These are phyloP conservation scores for Aegilops longissima DNA, from an alignment of 176 grass and related monocot genomes.

Conservation along the genomic window DNA sequence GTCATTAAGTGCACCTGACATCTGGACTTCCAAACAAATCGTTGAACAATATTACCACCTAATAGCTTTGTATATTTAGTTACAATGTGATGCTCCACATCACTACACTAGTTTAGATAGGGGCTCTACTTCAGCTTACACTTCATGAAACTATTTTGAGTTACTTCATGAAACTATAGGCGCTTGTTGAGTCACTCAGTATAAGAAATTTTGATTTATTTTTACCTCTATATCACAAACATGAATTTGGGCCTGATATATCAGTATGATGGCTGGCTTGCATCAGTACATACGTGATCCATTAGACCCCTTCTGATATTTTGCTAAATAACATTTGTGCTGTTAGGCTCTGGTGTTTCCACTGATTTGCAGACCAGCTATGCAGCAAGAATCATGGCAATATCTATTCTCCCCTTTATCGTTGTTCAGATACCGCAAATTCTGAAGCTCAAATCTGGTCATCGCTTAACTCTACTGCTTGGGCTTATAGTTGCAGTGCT, in stretches of 20 bases:
- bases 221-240: background rate
- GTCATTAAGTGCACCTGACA: background rate
- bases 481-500: conserved; percentile 56
- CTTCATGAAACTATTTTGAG: background rate
- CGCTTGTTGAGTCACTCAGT: background rate
- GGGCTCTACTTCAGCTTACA: background rate
- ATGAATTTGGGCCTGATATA: background rate
- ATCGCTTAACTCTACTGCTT: conserved; percentile 56
- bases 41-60: background rate
- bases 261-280: background rate
- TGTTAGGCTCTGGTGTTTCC: conserved; percentile 75
- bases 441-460: conserved; percentile 70
- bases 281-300: background rate
- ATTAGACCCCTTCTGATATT: background rate
- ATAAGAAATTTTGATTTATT: background rate
- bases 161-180: background rate
- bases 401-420: conserved; percentile 89
- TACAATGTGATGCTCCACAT: background rate
- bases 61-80: background rate
- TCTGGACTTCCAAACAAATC: background rate
- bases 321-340: conserved; percentile 15
- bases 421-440: conserved; percentile 79
- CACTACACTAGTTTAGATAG: background rate
- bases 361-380: conserved; percentile 79
- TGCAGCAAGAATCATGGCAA: conserved; percentile 79